These are phyloP conservation scores for Eremochloa ophiuroides DNA, from an alignment of 176 grass and related monocot species.

Conservation along the genomic window DNA sequence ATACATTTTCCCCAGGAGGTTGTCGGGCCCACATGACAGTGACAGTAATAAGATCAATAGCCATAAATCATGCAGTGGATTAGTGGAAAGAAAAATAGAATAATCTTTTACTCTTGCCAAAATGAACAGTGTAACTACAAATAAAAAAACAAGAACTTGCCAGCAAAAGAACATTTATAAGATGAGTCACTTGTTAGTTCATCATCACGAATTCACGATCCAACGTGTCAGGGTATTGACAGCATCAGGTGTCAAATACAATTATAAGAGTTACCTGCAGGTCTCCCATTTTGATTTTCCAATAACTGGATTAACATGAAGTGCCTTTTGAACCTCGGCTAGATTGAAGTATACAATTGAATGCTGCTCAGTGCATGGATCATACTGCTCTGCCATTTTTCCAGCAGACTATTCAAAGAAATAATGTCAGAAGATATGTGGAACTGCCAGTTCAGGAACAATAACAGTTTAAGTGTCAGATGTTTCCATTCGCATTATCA, in stretches of 20 bases:
- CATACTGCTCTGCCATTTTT: slow-evolving; percentile 73
- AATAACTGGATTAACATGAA: slow-evolving; percentile 77
- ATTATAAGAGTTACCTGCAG: slow-evolving; percentile 73
- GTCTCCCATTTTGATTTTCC: slow-evolving; percentile 81
- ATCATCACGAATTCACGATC: neutral
- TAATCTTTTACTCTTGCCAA: neutral
- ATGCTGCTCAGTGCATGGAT: slow-evolving; percentile 93
- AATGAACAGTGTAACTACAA: neutral
- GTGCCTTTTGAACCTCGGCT: slow-evolving; percentile 81
- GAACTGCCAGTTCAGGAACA: neutral
- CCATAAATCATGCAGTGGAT: neutral
- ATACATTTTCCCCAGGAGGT: too few species aligned
- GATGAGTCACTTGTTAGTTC: slow-evolving; percentile 4
- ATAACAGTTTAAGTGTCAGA: neutral
- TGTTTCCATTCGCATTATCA: neutral
- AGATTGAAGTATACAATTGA: slow-evolving; percentile 97
- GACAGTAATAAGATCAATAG: slow-evolving; percentile 3
- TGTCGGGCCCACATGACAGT: too few species aligned
- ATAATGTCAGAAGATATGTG: slow-evolving; percentile 8
- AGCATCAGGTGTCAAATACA: neutral
- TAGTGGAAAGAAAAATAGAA: neutral
- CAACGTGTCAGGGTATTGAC: neutral
- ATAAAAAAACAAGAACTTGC: slow-evolving; percentile 5
- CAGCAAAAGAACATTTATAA: neutral
- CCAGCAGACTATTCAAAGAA: slow-evolving; percentile 63